Percentiles rank a stretch among this genome's conserved stretches.
Evolutionary conservation across 345 rosid species (phyloP).

Genomic region (Erucastrum elatum): DNA sequence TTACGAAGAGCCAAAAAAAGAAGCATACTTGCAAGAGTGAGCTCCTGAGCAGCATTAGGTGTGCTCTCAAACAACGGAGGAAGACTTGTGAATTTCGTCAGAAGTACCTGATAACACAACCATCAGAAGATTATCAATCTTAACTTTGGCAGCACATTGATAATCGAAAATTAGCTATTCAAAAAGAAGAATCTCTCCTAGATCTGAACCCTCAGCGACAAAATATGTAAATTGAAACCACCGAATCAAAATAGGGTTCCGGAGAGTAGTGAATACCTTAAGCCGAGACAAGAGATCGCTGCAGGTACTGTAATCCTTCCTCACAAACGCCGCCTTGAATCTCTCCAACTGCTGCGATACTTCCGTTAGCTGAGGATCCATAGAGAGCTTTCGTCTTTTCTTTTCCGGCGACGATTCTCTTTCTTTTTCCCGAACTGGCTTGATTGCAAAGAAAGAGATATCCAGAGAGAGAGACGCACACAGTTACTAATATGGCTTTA

Average conservation of each 20-base stretch:
- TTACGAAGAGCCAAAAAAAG: too few relatives aligned
- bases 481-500: too few relatives aligned
- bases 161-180: not conserved
- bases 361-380: constrained; percentile 90
- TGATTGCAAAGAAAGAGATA: constrained; percentile 43
- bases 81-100: constrained; percentile 74
- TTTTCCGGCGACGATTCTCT: constrained; percentile 6
- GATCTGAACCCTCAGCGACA: not conserved
- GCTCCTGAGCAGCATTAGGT: constrained; percentile 61
- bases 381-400: constrained; percentile 19
- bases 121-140: not conserved
- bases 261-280: constrained; percentile 52
- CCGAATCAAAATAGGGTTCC: constrained; percentile 42
- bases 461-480: not conserved
- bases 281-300: constrained; percentile 65
- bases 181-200: not conserved
- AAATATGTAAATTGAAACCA: not conserved
- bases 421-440: constrained; percentile 35
- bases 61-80: constrained; percentile 86
- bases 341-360: constrained; percentile 83
- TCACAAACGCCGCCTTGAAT: constrained; percentile 72
- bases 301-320: constrained; percentile 66
- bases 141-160: not conserved
- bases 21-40: constrained; percentile 82
- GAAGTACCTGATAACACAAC: constrained; percentile 57